phyloP scores from a whole-genome alignment of 2,329 filamentous ascomycete genomes.

The Aureobasidium melanogenum region DNA sequence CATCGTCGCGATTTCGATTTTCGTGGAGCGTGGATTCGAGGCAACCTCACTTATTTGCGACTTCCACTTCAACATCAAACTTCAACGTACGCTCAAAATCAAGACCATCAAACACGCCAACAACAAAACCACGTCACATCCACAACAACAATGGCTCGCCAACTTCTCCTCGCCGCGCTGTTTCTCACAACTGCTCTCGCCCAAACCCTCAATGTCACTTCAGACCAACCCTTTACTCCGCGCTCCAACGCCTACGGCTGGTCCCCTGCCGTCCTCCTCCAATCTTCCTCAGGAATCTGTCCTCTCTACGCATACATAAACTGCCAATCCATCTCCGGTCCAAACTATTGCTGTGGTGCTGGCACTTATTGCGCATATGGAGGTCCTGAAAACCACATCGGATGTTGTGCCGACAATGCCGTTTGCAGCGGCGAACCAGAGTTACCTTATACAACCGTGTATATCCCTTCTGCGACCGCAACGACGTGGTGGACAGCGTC shows the following conservation, averaged over 20 bases:
- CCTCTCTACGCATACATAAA: conserved; percentile 6
- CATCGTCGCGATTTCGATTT: neutral
- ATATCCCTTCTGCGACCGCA: neutral
- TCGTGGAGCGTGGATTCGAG: neutral
- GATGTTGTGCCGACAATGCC: neutral
- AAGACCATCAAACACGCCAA: neutral
- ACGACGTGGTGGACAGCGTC: neutral
- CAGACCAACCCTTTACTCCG: neutral
- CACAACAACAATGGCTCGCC: too few relatives aligned
- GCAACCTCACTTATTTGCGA: neutral
- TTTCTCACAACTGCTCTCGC: neutral
- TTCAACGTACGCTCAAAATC: too few relatives aligned
- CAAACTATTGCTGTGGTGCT: neutral
- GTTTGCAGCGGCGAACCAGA: neutral
- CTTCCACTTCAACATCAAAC: too few relatives aligned
- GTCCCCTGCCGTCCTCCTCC: conserved; percentile 2
- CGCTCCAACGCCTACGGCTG: neutral
- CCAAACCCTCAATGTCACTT: neutral
- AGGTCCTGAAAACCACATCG: neutral
- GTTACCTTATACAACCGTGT: neutral
- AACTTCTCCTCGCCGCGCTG: too few relatives aligned
- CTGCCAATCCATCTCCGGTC: neutral
- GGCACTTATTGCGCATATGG: conserved; percentile 6
- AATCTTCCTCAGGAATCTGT: neutral
- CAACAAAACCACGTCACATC: neutral